phyloP scores from a whole-genome alignment of 2,329 filamentous ascomycete genomes.

The Plenodomus lindquistii region DNA sequence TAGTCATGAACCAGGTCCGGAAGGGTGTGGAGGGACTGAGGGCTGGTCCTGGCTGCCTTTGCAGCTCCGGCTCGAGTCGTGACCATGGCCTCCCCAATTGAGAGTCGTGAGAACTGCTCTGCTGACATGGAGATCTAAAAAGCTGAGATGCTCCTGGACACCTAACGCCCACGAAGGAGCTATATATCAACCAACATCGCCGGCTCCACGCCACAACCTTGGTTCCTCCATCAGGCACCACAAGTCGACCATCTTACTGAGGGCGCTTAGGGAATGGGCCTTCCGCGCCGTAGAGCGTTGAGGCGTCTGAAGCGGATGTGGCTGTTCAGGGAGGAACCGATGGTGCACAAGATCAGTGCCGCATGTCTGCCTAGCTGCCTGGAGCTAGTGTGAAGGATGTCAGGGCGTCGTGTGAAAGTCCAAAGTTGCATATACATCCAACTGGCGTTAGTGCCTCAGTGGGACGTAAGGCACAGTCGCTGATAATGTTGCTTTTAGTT shows the following conservation, averaged over 20 bases:
- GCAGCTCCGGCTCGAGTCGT: conserved; percentile 43
- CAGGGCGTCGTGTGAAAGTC: conserved; percentile 3
- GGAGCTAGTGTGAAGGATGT: conserved; percentile 12
- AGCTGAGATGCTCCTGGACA: conserved; percentile 14
- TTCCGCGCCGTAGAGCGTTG: conserved; percentile 37
- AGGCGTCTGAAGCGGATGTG: conserved; percentile 33
- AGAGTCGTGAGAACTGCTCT: conserved; percentile 43
- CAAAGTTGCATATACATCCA: conserved; percentile 7
- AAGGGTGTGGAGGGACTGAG: conserved; percentile 12
- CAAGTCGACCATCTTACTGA: conserved; percentile 27
- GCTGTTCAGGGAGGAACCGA: conserved; percentile 32
- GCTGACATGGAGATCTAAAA: conserved; percentile 38
- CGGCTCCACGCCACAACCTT: conserved; percentile 34
- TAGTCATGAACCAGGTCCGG: conserved; percentile 23
- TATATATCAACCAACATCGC: conserved; percentile 37
- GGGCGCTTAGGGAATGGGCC: conserved; percentile 36
- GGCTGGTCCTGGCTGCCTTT: conserved; percentile 28
- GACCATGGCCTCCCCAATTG: conserved; percentile 43
- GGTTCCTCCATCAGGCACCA: conserved; percentile 27
- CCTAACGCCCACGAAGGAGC: conserved; percentile 13
- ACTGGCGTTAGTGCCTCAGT: not conserved
- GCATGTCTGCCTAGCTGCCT: conserved; percentile 29
- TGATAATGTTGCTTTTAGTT: conserved; percentile 9
- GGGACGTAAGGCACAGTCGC: not conserved
- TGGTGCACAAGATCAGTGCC: conserved; percentile 22